Evolutionary conservation across 768 basidiomycete species (phyloP), one percentile per base, ranked within the genome.

Genomic region (Pleurotus salmoneostramineus): DNA sequence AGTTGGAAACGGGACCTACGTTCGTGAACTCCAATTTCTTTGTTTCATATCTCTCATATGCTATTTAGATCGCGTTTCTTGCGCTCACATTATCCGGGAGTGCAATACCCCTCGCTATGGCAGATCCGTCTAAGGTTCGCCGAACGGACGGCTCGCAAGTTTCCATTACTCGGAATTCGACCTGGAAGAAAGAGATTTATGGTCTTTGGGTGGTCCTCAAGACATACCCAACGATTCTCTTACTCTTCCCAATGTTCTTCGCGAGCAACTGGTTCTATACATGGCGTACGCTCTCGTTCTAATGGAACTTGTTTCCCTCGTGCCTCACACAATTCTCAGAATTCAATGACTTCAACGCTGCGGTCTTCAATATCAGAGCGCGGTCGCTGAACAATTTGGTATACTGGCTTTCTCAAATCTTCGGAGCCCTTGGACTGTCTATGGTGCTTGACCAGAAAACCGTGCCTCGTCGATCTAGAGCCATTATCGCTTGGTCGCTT

Each of bases 241-340:
- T 91, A 3, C 77, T 92, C n/a, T 89, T 93, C 75, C 91, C 91
- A 7, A 88, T 93, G 85, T 91, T 92, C 71, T 83, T 91, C 52
- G 82, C 87, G 8, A 87, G 85, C 40, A 91, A 91, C 68, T 91
- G 87, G 81, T 91, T 91, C 72, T 91, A 91, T 66, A 86, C 89
- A 1, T 92, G 88, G 88, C 89, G 88, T 89, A 60, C 44, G 8
- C 3, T 36, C 49, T 31, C 48, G 21, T 32, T 42, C 43, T 11
- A 57, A 43, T 15, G 40, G 14, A 36, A 56, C 58, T 11, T 57
- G 21, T 11, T 12, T 14, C 27, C 11, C 11, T 47, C 32, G 45
- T 56, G 27, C n/a, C 14, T 31, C 51, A 37, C 65, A 54, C 3
- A n/a, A 40, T 40, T 8, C 37, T 8, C 59, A 89, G 87, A 91